phyloP scores from a whole-genome alignment of 148 eudicot species.

The Camellia japonica region DNA sequence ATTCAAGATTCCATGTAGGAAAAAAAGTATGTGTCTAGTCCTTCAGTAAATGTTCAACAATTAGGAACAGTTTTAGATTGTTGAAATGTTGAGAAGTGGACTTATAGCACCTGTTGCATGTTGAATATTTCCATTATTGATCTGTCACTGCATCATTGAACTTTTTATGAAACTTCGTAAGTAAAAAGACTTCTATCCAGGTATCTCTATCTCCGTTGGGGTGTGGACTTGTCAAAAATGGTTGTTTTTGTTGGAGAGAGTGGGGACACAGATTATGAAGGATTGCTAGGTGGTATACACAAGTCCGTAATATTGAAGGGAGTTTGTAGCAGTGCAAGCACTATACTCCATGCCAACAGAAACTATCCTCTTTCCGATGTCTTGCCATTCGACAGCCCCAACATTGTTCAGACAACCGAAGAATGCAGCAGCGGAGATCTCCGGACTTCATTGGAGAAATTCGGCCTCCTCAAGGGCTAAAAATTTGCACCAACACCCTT shows the following conservation, averaged over 20 bases:
- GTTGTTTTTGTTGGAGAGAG: slow-evolving; percentile 91
- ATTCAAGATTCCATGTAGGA: background rate
- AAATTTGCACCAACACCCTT: background rate
- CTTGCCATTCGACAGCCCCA: slow-evolving; percentile 65
- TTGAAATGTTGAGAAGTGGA: background rate
- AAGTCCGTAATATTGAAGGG: slow-evolving; percentile 78
- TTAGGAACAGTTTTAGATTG: background rate
- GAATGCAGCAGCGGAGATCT: slow-evolving; percentile 44
- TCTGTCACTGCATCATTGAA: too few relatives aligned
- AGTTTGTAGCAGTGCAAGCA: slow-evolving; percentile 44
- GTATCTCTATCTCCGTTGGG: slow-evolving; percentile 87
- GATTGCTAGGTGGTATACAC: slow-evolving; percentile 79
- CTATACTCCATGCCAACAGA: slow-evolving; percentile 60
- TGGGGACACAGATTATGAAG: slow-evolving; percentile 94
- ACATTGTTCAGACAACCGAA: slow-evolving; percentile 43
- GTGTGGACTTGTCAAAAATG: slow-evolving; percentile 62
- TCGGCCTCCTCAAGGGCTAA: slow-evolving; percentile 39
- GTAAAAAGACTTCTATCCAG: slow-evolving; percentile 25
- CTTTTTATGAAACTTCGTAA: background rate
- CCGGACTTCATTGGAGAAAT: slow-evolving; percentile 44
- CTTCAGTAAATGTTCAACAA: background rate
- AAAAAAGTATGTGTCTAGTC: background rate
- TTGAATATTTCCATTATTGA: background rate
- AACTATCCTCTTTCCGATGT: slow-evolving; percentile 83
- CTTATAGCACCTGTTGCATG: background rate